Base-by-base conservation (phyloP, 345 rosid species). In the Capsella bursapastoris region DNA sequence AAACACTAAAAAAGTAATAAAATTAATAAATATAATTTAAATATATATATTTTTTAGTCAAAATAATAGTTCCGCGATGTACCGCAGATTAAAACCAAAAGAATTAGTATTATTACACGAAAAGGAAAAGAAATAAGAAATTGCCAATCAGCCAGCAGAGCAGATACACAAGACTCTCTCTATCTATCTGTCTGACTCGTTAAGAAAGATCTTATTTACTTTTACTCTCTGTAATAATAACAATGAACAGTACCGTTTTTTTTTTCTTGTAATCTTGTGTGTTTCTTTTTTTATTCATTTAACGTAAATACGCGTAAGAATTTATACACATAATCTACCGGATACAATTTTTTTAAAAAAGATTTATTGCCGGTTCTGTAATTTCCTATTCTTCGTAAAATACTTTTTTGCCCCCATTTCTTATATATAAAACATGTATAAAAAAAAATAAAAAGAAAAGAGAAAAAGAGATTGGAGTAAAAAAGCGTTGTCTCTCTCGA, bases 361-460 rank as follows among this genome's bases (percentile, higher is more conserved):
- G 49, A 76, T 69, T 52, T 57, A 15, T 70, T 65, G 50, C 60
- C 78, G 4, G 43, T 74, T 56, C 34, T 25, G 32, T 74, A 16
- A 66, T 14, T 64, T 15, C 13, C n/a, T 8, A 16, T 64, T 1
- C 8, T 11, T 5, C 9, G 12, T 28, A 56, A 73, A 57, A 4
- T 55, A 64, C 63, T 12, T 64, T 64, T 34, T 5, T 55, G 38
- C 57, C 64, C 55, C 16, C 37, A 0, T 1, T 7, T 2, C 37
- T 8, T 34, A 6, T 29, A 6, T 34, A 34, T 14, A 22, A 1
- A 22, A 22, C 1, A 22, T 50, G 38, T 35, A 11, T n/a, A n/a
- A 25, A 3, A 4, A 43, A 18, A 27, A 50, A 34, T 63, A 10
- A 57, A 47, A 75, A 55, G 57, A 43, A 49, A 49, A 16, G 27